These are phyloP conservation scores for Agaricus sinodeliciosus DNA, from an alignment of 768 basidiomycete species.

Conservation along the genomic window DNA sequence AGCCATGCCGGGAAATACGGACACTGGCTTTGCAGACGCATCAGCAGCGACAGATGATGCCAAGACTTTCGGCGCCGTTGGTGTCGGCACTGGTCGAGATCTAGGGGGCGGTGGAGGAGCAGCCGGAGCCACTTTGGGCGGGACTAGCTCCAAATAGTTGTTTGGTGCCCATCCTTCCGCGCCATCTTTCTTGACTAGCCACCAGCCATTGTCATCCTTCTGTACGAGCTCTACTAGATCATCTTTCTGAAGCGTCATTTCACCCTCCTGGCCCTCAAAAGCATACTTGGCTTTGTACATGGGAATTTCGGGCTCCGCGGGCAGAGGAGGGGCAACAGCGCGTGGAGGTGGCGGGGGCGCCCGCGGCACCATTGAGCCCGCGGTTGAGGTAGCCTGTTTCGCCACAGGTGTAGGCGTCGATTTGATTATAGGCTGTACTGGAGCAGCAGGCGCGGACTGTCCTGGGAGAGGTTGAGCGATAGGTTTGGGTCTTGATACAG, in stretches of 20 bases:
- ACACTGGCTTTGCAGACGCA: slow-evolving; percentile 65
- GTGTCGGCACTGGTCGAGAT: slow-evolving; percentile 41
- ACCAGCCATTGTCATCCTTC: slow-evolving; percentile 97
- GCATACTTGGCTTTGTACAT: slow-evolving; percentile 85
- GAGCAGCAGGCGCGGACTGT: slow-evolving; percentile 28
- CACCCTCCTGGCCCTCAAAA: slow-evolving; percentile 91
- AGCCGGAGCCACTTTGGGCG: slow-evolving; percentile 55
- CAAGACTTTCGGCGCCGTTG: slow-evolving; percentile 25
- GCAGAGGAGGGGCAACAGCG: slow-evolving; percentile 39
- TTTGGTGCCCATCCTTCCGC: slow-evolving; percentile 93
- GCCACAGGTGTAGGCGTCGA: slow-evolving; percentile 5
- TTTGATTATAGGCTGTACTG: slow-evolving; percentile 14
- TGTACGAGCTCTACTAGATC: slow-evolving; percentile 88
- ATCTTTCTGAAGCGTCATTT: slow-evolving; percentile 85
- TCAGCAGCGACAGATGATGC: slow-evolving; percentile 40
- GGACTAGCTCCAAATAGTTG: slow-evolving; percentile 83
- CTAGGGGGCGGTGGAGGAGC: slow-evolving; percentile 63
- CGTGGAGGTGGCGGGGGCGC: slow-evolving; percentile 32
- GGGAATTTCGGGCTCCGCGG: slow-evolving; percentile 59
- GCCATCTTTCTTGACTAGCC: slow-evolving; percentile 83
- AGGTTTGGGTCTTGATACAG: slow-evolving; percentile 48
- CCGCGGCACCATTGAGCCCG: slow-evolving; percentile 19
- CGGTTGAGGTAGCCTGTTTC: slow-evolving; percentile 23
- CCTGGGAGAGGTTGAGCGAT: slow-evolving; percentile 61
- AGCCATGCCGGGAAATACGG: slow-evolving; percentile 76